Percentiles rank a stretch among this genome's conserved stretches.
Conservation (phyloP, 108 stramenopile species). For the Cyclotella choctawhatcheeana region DNA sequence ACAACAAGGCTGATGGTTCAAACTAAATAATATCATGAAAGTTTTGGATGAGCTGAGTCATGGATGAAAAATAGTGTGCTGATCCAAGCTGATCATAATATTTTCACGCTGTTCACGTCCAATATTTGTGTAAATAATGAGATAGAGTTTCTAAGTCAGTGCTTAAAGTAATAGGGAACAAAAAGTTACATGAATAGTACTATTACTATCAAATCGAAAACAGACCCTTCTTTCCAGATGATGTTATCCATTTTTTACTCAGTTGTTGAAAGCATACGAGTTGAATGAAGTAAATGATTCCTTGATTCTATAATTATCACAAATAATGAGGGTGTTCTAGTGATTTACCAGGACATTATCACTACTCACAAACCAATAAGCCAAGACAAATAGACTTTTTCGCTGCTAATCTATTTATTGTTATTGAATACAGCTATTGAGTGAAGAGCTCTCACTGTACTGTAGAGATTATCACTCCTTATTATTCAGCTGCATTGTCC, state of each 20-base stretch:
- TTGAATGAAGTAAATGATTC: too few species aligned
- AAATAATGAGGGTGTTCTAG: too few species aligned
- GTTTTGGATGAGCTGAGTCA: too few species aligned
- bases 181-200: background rate
- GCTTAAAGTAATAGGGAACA: background rate
- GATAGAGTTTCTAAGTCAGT: background rate
- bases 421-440: conserved; percentile 5
- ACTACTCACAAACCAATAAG: background rate
- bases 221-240: too few species aligned
- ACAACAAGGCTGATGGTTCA: conserved; percentile 66
- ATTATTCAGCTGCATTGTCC: conserved; percentile 4
- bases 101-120: too few species aligned
- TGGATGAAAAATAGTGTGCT: too few species aligned
- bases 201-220: background rate
- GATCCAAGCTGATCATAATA: too few species aligned
- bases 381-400: too few species aligned
- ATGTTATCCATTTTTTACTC: background rate
- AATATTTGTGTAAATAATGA: background rate
- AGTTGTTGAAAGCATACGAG: too few species aligned
- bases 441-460: background rate
- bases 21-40: conserved; percentile 6
- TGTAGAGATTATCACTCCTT: background rate
- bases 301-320: too few species aligned
- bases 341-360: background rate
- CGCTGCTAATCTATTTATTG: conserved; percentile 2